phyloP scores from a whole-genome alignment of 176 grass and related monocot genomes.

The Raddia guianensis region DNA sequence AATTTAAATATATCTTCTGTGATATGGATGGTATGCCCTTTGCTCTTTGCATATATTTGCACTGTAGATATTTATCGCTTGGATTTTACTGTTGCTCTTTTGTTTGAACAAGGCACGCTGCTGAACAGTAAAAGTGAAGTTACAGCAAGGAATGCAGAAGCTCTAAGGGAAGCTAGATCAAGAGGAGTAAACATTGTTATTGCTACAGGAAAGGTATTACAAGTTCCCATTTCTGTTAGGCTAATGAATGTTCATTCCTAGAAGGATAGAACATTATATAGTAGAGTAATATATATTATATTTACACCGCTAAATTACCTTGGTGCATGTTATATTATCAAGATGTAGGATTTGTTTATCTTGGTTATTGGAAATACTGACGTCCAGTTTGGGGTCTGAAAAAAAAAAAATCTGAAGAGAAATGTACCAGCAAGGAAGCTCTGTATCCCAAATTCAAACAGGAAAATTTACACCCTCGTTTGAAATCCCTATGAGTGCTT shows the following conservation, averaged over 20 bases:
- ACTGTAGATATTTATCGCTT: conserved; percentile 29
- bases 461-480: not conserved
- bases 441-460: not conserved
- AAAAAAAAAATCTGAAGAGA: not conserved
- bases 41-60: conserved; percentile 27
- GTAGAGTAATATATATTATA: not conserved
- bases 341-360: conserved; percentile 11
- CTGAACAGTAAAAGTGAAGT: conserved; percentile 96
- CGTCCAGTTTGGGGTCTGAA: not conserved
- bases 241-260: not conserved
- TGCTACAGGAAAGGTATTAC: conserved; percentile 89
- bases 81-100: conserved; percentile 22
- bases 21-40: conserved; percentile 90
- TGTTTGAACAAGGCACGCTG: conserved; percentile 74
- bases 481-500: not conserved
- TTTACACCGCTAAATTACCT: not conserved
- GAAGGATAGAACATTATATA: too few relatives aligned
- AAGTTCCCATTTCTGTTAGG: conserved; percentile 2
- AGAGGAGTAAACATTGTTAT: conserved; percentile 93
- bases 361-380: not conserved
- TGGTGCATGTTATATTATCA: not conserved
- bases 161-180: conserved; percentile 83
- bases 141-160: conserved; percentile 72
- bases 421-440: not conserved
- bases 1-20: conserved; percentile 95